Evolutionary conservation across 129 eudicot genomes (phyloP).

Genomic region (Arctium minus): DNA sequence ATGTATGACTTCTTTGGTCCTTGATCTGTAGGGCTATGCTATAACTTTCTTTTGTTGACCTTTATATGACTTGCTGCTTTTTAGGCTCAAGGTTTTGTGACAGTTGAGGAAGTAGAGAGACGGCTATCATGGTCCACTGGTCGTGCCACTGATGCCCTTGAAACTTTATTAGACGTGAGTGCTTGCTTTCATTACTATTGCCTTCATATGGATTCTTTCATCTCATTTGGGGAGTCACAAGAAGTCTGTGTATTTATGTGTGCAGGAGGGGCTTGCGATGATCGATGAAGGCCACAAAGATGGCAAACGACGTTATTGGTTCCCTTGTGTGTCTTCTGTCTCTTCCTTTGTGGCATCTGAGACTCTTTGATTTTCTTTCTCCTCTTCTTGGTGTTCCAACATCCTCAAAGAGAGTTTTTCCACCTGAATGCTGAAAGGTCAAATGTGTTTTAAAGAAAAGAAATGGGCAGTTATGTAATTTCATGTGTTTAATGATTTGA

Average conservation of each 20-base stretch:
- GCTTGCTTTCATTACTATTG: neutral
- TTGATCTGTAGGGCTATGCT: too few relatives aligned
- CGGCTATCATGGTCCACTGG: conserved; percentile 91
- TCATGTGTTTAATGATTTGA: conserved; percentile 10
- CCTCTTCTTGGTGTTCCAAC: neutral
- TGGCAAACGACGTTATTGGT: conserved; percentile 82
- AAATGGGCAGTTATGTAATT: conserved; percentile 13
- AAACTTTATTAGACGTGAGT: conserved; percentile 76
- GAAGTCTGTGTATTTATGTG: neutral
- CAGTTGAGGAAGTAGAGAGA: conserved; percentile 79
- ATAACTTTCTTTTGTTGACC: neutral
- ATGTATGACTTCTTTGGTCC: too few relatives aligned
- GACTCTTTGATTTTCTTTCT: conserved; percentile 25
- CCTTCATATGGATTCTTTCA: neutral
- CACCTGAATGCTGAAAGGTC: neutral
- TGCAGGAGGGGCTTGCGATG: conserved; percentile 98
- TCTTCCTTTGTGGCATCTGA: conserved; percentile 72
- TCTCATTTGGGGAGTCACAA: neutral
- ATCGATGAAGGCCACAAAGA: conserved; percentile 90
- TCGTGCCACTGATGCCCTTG: conserved; percentile 93
- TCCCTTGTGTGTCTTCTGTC: conserved; percentile 91
- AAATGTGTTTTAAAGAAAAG: neutral
- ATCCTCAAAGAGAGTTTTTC: neutral
- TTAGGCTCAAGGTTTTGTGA: conserved; percentile 91
- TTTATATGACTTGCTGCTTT: conserved; percentile 1